Evolutionary conservation across 2,329 filamentous ascomycete genomes (phyloP), one percentile per base, ranked within the genome.

Genomic region (Colletotrichum somersetense): DNA sequence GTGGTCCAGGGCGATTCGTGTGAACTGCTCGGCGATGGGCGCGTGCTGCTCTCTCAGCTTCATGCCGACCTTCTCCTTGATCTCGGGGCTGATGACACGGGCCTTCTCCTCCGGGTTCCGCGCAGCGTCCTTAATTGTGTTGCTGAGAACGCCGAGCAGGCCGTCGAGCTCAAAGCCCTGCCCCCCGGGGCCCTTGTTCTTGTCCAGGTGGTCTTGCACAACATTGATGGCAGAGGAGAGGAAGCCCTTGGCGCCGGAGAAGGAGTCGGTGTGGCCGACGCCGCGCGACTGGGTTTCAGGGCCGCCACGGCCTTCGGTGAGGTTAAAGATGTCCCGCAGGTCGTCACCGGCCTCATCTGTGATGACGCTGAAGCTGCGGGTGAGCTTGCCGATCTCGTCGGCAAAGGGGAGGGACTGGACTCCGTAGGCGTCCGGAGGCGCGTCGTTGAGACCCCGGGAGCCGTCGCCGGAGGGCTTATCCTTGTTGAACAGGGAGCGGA

Each of bases 91-190:
- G 66, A 85, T 85, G 58, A 80, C 67, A 5, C 84, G 83, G 0
- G 84, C 84, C 67, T 83, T 85, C 58, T 85, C 84, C 71, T 85
- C 84, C 0, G 84, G 84, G 71, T 84, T 84, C n/a, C 82, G 80
- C 1, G 83, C 77, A 16, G 81, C 81, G 20, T 85, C 84, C 71
- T 84, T 85, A 67, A 85, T 79, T 1, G 82, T 84, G 71, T 78
- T 78, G 75, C 83, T 85, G 16, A 85, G 72, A 0, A 84, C 78
- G 1, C 83, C 83, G 0, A 85, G 77, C 1, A 85, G 78, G 0
- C 84, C 84, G n/a, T 83, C 83, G 0, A 85, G 79, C 73, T 83
- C 78, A 59, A 85, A 79, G 0, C 74, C 72, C 38, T 79, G 78
- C 11, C 81, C 78, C 3, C 77, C 78, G 2, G 68, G 63, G 20